Percentiles rank a stretch among this genome's conserved stretches.
phyloP scores from a whole-genome alignment of 495 filamentous ascomycete genomes.

The Trichocladium uniseriatum region DNA sequence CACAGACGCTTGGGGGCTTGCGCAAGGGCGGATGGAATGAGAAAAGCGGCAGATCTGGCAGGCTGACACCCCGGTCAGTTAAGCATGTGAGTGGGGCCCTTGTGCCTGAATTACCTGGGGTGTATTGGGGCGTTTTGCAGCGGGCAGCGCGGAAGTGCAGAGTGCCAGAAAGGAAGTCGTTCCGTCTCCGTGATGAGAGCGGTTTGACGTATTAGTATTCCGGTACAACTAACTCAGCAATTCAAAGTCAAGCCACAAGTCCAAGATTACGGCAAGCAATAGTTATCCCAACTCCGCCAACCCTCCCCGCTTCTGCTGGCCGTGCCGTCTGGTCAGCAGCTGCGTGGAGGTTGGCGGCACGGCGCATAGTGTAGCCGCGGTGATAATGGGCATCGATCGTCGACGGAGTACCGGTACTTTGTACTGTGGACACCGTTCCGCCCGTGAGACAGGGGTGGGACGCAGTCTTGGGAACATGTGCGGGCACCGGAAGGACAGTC shows the following conservation, averaged over 20 bases:
- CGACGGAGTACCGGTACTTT: conserved; percentile 18
- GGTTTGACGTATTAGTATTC: too few species aligned
- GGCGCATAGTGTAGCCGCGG: conserved; percentile 9
- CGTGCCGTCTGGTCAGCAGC: conserved; percentile 1
- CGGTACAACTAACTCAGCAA: neutral
- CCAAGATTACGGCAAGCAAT: too few species aligned
- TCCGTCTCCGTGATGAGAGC: neutral
- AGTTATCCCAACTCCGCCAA: too few species aligned
- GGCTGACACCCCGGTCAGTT: conserved; percentile 1
- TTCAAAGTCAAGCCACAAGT: too few species aligned
- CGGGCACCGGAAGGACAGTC: conserved; percentile 14
- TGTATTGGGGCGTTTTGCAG: neutral
- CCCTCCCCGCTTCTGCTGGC: too few species aligned
- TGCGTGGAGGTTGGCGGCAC: conserved; percentile 4
- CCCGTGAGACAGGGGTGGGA: conserved; percentile 5
- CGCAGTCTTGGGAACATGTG: conserved; percentile 14
- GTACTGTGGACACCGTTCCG: neutral
- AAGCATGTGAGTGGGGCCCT: neutral
- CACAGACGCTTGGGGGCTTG: conserved; percentile 12
- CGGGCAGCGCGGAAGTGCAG: conserved; percentile 3
- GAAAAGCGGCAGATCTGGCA: conserved; percentile 9
- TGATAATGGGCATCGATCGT: neutral
- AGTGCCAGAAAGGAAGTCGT: neutral
- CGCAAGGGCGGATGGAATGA: conserved; percentile 1
- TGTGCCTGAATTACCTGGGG: conserved; percentile 1